A percentile compares a stretch with the other conserved stretches of the same genome.
Conservation (phyloP, 2,329 filamentous ascomycete species). For the Knoxdaviesia proteae region DNA sequence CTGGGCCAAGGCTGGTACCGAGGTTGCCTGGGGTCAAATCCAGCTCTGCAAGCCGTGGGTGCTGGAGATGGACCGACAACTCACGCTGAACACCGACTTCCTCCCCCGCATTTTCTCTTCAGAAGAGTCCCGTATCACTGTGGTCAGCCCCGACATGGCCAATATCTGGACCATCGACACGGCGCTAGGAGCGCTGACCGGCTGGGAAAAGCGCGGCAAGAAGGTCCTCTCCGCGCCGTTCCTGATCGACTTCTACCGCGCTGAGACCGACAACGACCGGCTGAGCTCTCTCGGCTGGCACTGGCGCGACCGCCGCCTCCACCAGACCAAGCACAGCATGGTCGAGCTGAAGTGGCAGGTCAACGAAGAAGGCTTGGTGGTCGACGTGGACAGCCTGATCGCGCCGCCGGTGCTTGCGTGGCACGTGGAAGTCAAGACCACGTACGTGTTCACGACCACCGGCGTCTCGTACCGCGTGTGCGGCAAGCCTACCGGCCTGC, state of each 20-base stretch:
- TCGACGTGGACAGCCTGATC: constrained; percentile 29
- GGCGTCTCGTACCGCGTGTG: constrained; percentile 27
- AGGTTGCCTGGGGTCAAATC: constrained; percentile 28
- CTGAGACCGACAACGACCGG: constrained; percentile 44
- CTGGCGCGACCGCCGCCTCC: constrained; percentile 28
- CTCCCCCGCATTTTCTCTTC: constrained; percentile 2
- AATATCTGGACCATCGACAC: constrained; percentile 23
- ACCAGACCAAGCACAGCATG: constrained; percentile 23
- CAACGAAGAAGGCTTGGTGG: constrained; percentile 12
- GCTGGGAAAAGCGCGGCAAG: constrained; percentile 14
- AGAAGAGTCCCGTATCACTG: constrained; percentile 8
- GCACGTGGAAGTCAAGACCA: constrained; percentile 27
- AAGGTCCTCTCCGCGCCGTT: constrained; percentile 24
- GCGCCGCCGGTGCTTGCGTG: constrained; percentile 45
- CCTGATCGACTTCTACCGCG: constrained; percentile 37
- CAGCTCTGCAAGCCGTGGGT: constrained; percentile 14
- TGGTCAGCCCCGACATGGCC: constrained; percentile 14
- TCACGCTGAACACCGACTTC: constrained; percentile 8
- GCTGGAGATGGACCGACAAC: too few species aligned
- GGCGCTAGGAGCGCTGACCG: constrained; percentile 18
- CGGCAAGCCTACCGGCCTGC: constrained; percentile 22
- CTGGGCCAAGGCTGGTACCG: constrained; percentile 31
- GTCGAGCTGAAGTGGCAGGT: constrained; percentile 14
- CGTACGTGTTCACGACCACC: constrained; percentile 31
- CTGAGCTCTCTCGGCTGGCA: constrained; percentile 31